Evolutionary conservation across 2,329 filamentous ascomycete genomes (phyloP).

Genomic region (Tothia fuscella): DNA sequence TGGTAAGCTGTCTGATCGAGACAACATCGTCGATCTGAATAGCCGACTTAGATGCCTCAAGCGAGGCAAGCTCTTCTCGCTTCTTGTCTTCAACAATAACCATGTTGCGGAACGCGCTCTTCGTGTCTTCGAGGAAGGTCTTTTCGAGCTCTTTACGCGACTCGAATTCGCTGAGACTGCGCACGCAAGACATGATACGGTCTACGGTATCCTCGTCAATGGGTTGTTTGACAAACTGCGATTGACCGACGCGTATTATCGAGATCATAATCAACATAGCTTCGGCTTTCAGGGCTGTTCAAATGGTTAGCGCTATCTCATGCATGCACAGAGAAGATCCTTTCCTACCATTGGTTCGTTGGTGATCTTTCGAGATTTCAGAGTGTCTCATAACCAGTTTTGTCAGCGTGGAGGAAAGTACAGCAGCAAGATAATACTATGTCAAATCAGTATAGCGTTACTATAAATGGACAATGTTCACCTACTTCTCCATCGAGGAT

Average conservation of each 20-base stretch:
- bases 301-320: background rate
- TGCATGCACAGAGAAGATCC: background rate
- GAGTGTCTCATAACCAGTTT: slow-evolving; percentile 97
- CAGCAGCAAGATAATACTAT: slow-evolving; percentile 92
- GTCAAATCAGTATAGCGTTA: no score
- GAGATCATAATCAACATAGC: slow-evolving; percentile 99
- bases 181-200: slow-evolving; percentile 93
- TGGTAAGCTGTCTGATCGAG: slow-evolving; percentile 80
- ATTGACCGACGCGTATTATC: slow-evolving; percentile 93
- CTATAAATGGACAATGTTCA: no score
- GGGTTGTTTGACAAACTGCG: slow-evolving; percentile 93
- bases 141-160: slow-evolving; percentile 82
- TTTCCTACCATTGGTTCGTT: slow-evolving; percentile 83
- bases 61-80: slow-evolving; percentile 84
- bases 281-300: slow-evolving; percentile 50
- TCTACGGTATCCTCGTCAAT: slow-evolving; percentile 99
- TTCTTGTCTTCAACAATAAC: slow-evolving; percentile 97
- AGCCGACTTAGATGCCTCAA: slow-evolving; percentile 84
- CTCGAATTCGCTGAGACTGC: slow-evolving; percentile 80
- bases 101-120: slow-evolving; percentile 93
- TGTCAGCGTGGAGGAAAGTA: slow-evolving; percentile 89
- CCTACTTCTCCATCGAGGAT: slow-evolving; percentile 54
- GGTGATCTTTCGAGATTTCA: slow-evolving; percentile 75
- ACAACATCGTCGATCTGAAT: slow-evolving; percentile 95
- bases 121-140: slow-evolving; percentile 88